Evolutionary conservation across 257 asterid genomes (phyloP), one percentile per base, ranked within the genome.

Genomic region (Ilex aquifolium): DNA sequence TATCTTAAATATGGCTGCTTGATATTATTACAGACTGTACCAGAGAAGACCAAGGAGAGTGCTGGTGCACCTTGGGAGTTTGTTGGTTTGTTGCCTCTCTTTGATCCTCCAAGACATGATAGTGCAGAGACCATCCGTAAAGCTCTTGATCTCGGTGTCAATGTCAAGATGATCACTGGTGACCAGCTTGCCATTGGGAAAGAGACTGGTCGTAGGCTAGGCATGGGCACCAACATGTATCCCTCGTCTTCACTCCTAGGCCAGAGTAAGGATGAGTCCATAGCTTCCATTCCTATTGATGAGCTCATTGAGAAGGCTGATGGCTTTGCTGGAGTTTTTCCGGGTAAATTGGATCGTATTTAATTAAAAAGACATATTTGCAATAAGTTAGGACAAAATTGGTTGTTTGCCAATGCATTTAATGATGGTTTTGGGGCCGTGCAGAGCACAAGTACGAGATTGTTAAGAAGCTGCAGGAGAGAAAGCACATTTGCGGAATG

Each of bases 151-250:
- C 79, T 84, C 5, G 91, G 91, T 46, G 84, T 82, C 60, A 84
- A 69, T 32, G 91, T 84, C 65, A 84, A 84, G 84, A 82, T 84
- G 91, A 84, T 84, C 73, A 84, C 91, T 0, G 95, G 96, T 53
- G 96, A 89, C 69, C 96, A 89, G 66, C 77, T 89, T 3, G 93
- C 96, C 69, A 89, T 89, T 13, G 96, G 83, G 5, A 89, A 79
- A 59, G 96, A 89, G 64, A 89, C 96, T 0, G 96, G 87, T 0
- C 87, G 90, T 44, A 79, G 96, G 32, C 83, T 89, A 31, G 96
- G 96, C 29, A 89, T 89, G 96, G 96, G 96, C 27, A 86, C 84
- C 56, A 86, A 84, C 80, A 86, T 84, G 96, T 86, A 86, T 58
- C 93, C 95, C 2, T 88, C 96, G 4, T 84, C 96, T 27, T 77